Evolutionary conservation across 148 eudicot species (phyloP).

Genomic region (Vaccinium vitisidaea): DNA sequence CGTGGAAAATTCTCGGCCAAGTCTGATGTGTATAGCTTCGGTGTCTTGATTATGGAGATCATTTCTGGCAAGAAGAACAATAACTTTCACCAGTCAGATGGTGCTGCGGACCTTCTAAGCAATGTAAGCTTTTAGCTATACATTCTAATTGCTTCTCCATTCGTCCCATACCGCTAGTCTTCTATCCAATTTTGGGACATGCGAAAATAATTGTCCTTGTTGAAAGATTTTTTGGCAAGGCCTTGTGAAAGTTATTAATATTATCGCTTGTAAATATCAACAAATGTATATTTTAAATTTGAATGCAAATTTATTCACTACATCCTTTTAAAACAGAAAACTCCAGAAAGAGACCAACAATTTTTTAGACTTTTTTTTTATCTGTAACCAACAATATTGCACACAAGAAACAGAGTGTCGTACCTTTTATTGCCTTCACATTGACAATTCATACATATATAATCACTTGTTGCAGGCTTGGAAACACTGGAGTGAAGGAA

Average conservation of each 20-base stretch:
- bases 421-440: background rate
- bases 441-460: background rate
- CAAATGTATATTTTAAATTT: background rate
- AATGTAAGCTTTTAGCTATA: conserved; percentile 27
- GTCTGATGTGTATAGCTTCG: conserved; percentile 62
- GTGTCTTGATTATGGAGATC: conserved; percentile 42
- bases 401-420: background rate
- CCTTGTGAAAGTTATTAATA: background rate
- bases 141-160: background rate
- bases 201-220: background rate
- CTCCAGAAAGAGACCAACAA: no score
- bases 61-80: conserved; percentile 26
- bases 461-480: conserved; percentile 26
- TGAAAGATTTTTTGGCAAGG: no score
- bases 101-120: conserved; percentile 10
- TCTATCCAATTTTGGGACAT: background rate
- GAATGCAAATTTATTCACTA: background rate
- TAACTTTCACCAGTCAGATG: conserved; percentile 8
- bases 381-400: background rate
- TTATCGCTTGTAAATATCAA: background rate
- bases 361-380: no score
- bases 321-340: background rate
- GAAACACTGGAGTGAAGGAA: conserved; percentile 28
- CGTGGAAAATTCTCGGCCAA: conserved; percentile 45
- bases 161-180: background rate